A percentile compares a stretch with the other conserved stretches of the same genome.
Evolutionary conservation across 805 yeast genomes (phyloP).

Genomic region (Wickerhamomyces mucosus): DNA sequence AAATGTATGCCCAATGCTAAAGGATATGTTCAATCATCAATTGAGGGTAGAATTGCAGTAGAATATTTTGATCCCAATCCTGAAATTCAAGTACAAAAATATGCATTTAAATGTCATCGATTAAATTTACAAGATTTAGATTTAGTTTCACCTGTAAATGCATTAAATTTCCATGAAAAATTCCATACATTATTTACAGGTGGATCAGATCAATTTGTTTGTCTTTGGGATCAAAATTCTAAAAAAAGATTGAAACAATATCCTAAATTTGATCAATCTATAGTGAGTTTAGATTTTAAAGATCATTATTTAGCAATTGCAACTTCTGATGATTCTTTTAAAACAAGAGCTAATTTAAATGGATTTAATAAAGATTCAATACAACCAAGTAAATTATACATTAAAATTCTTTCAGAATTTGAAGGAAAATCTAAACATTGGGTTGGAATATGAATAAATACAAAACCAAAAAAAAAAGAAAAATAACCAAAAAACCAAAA

Average conservation of each 20-base stretch:
- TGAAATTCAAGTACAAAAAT: conserved; percentile 34
- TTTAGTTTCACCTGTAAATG: conserved; percentile 66
- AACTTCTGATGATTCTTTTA: conserved; percentile 40
- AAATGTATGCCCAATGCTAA: conserved; percentile 42
- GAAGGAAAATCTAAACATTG: conserved; percentile 18
- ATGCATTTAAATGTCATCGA: conserved; percentile 80
- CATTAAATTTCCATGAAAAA: conserved; percentile 67
- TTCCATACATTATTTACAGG: conserved; percentile 79
- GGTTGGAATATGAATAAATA: neutral
- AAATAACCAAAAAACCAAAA: neutral
- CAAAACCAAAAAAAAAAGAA: neutral
- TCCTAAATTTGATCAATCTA: conserved; percentile 40
- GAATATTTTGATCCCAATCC: conserved; percentile 51
- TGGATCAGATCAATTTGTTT: conserved; percentile 77
- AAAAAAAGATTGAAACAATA: conserved; percentile 68
- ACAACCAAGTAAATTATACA: conserved; percentile 11
- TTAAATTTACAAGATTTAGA: conserved; percentile 35
- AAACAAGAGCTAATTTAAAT: conserved; percentile 23
- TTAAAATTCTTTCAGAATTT: conserved; percentile 8
- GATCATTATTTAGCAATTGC: conserved; percentile 33
- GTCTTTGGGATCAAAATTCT: conserved; percentile 83
- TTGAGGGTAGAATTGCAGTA: conserved; percentile 78
- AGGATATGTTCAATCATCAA: conserved; percentile 60
- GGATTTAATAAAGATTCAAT: no score
- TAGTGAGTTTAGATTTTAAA: conserved; percentile 29